These are phyloP conservation scores for Monosporozyma aerobia DNA, from an alignment of 805 yeast species.

Conservation along the genomic window DNA sequence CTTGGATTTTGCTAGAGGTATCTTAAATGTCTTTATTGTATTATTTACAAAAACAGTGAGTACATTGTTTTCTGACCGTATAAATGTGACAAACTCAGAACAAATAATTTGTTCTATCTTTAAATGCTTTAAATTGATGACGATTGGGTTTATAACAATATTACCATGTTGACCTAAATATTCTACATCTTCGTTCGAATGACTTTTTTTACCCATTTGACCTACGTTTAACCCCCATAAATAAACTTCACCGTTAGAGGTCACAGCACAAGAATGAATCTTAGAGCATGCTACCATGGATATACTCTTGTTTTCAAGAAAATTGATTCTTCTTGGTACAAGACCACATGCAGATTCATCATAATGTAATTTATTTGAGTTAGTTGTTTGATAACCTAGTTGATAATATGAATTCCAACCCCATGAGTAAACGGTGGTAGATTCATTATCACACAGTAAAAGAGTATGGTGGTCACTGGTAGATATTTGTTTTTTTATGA, in stretches of 20 bases:
- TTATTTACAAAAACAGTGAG: conserved; percentile 53
- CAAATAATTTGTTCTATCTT: conserved; percentile 49
- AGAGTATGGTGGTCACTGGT: conserved; percentile 62
- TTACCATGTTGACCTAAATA: conserved; percentile 36
- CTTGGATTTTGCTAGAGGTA: conserved; percentile 26
- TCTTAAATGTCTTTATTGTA: conserved; percentile 45
- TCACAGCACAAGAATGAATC: conserved; percentile 55
- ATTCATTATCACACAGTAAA: conserved; percentile 40
- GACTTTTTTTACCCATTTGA: conserved; percentile 51
- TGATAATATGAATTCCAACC: conserved; percentile 66
- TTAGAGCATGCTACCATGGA: conserved; percentile 52
- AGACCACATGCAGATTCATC: conserved; percentile 17
- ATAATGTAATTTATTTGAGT: conserved; percentile 11
- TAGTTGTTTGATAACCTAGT: conserved; percentile 43
- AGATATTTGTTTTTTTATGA: conserved; percentile 33
- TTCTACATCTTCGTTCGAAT: conserved; percentile 37
- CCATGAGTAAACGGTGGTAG: conserved; percentile 56
- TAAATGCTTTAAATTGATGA: conserved; percentile 13
- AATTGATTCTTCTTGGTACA: conserved; percentile 22
- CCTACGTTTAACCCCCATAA: conserved; percentile 80
- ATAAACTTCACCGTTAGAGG: conserved; percentile 38
- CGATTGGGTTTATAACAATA: conserved; percentile 14
- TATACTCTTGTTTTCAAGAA: conserved; percentile 17
- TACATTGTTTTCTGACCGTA: conserved; percentile 48
- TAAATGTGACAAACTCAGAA: conserved; percentile 60